Evolutionary conservation across 768 basidiomycete genomes (phyloP).

Genomic region (Lactarius tabidus): DNA sequence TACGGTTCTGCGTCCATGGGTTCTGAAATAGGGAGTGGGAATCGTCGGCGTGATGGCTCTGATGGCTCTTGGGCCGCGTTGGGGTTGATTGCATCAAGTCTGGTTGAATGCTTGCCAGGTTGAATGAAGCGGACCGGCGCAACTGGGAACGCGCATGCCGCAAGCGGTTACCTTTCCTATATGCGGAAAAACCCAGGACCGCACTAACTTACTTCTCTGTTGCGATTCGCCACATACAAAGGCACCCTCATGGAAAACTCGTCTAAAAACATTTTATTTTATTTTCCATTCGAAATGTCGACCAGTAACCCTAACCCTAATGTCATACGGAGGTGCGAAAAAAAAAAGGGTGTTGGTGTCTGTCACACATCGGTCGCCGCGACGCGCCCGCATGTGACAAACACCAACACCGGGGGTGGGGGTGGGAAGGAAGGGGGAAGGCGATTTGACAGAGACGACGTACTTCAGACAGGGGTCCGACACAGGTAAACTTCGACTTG

Average conservation of each 20-base stretch:
- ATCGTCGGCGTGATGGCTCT: slow-evolving; percentile 8
- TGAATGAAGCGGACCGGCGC: neutral
- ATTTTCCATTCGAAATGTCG: no score
- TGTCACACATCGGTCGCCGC: neutral
- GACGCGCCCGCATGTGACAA: neutral
- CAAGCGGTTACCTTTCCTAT: no score
- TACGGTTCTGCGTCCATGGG: neutral
- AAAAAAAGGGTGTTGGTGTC: neutral
- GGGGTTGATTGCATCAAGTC: slow-evolving; percentile 2
- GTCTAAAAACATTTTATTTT: no score
- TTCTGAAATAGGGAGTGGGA: slow-evolving; percentile 10
- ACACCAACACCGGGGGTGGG: neutral
- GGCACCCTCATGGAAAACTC: no score
- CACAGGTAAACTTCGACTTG: neutral
- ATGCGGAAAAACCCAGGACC: neutral
- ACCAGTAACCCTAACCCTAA: slow-evolving; percentile 23
- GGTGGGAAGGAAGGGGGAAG: neutral
- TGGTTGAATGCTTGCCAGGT: no score
- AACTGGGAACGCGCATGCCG: neutral
- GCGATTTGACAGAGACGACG: neutral
- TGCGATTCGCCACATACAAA: no score
- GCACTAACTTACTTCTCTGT: no score
- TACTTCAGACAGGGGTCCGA: neutral
- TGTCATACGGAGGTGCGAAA: neutral
- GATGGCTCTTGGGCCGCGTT: neutral